Conservation (phyloP, 1,284 basidiomycete species). For the Ceratobasidium sp. region DNA sequence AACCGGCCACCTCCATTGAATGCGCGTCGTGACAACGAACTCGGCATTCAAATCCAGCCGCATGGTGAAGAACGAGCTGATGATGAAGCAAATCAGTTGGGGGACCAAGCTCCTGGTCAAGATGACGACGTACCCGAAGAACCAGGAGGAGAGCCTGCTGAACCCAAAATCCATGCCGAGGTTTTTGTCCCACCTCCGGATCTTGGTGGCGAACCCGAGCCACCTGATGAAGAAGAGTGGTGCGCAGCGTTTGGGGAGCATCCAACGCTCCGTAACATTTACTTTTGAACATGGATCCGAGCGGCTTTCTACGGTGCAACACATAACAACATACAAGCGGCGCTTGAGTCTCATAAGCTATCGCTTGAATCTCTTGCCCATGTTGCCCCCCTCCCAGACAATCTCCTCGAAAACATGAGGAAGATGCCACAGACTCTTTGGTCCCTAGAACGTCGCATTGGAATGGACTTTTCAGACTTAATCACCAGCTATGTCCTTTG, state of each 20-base stretch:
- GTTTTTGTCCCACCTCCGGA: background rate
- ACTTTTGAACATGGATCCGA: background rate
- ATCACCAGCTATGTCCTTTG: background rate
- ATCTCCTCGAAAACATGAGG: background rate
- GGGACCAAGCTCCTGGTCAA: too few species aligned
- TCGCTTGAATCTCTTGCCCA: background rate
- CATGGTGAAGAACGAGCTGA: background rate
- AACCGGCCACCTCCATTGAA: background rate
- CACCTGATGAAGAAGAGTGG: too few species aligned
- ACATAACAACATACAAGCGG: background rate
- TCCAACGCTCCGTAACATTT: too few species aligned
- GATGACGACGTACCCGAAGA: too few species aligned
- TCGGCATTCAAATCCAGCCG: background rate
- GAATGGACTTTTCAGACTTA: background rate
- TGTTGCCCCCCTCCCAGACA: background rate
- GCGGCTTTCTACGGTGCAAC: background rate
- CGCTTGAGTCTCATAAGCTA: background rate
- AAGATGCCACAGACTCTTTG: background rate
- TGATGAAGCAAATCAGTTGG: background rate
- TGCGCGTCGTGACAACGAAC: background rate
- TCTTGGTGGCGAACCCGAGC: background rate
- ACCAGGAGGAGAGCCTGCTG: background rate
- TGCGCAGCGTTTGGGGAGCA: too few species aligned
- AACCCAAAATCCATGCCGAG: background rate
- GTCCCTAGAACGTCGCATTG: background rate